Conservation (phyloP, 768 basidiomycete genomes). For the Suillus subluteus region DNA sequence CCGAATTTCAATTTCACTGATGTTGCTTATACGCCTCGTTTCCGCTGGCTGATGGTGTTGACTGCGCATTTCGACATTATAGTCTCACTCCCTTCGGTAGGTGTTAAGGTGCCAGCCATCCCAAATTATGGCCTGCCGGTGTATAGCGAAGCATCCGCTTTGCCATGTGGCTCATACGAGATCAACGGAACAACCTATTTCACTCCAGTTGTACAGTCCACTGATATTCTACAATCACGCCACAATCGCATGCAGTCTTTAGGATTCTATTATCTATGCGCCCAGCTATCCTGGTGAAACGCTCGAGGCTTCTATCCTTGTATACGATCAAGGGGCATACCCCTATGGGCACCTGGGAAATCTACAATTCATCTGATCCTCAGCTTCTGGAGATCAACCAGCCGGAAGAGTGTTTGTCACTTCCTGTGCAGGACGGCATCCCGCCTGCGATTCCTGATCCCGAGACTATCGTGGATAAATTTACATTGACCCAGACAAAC, state of each 20-base stretch:
- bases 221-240: neutral
- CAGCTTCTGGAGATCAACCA: neutral
- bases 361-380: neutral
- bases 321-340: neutral
- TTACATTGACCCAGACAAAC: slow-evolving; percentile 12
- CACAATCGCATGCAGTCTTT: neutral
- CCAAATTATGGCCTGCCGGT: slow-evolving; percentile 3
- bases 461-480: neutral
- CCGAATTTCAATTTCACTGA: slow-evolving; percentile 25
- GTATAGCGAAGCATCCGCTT: slow-evolving; percentile 9
- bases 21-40: slow-evolving; percentile 40
- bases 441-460: neutral
- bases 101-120: neutral
- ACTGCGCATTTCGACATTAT: slow-evolving; percentile 35
- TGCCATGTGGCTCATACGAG: slow-evolving; percentile 25
- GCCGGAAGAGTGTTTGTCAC: neutral
- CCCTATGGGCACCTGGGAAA: neutral
- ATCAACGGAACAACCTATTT: slow-evolving; percentile 36
- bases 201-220: slow-evolving; percentile 12
- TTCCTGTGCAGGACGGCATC: neutral
- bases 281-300: neutral
- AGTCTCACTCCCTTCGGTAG: neutral
- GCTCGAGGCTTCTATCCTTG: neutral
- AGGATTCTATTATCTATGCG: neutral
- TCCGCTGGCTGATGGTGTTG: slow-evolving; percentile 30